Conservation (phyloP, 768 basidiomycete species). For the Leucogyrophana mollusca region DNA sequence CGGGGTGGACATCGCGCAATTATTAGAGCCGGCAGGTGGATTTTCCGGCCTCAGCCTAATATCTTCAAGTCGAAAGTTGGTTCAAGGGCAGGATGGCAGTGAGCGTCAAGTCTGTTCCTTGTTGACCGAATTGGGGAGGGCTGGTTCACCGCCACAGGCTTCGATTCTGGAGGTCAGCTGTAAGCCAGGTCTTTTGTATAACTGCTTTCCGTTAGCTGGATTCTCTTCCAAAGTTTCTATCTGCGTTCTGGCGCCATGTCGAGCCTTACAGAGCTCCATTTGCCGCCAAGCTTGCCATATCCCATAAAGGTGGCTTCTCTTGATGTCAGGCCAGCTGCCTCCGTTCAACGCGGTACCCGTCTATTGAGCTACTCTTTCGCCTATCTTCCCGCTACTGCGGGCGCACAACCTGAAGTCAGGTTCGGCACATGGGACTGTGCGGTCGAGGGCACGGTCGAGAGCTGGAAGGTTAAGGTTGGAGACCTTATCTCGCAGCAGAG, state of each 20-base stretch:
- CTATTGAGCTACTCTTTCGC: constrained; percentile 85
- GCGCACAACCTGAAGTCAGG: constrained; percentile 58
- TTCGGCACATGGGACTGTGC: constrained; percentile 92
- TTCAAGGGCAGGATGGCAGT: no score
- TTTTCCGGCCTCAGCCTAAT: no score
- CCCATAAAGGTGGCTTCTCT: constrained; percentile 81
- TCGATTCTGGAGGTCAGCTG: background rate
- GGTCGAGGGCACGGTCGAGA: constrained; percentile 72
- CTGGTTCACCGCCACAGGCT: constrained; percentile 18
- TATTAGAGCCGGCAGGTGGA: no score
- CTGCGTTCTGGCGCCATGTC: constrained; percentile 35
- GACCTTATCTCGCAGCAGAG: constrained; percentile 60
- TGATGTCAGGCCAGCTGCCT: constrained; percentile 42
- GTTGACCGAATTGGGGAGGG: background rate
- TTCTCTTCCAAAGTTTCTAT: background rate
- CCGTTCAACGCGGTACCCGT: constrained; percentile 68
- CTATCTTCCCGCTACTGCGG: constrained; percentile 45
- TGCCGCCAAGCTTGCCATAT: constrained; percentile 80
- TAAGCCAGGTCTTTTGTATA: constrained; percentile 3
- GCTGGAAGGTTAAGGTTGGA: constrained; percentile 68
- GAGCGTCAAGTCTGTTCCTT: no score
- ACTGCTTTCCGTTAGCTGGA: background rate
- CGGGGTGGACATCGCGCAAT: constrained; percentile 13
- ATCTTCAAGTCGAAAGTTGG: no score
- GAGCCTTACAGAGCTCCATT: constrained; percentile 69